phyloP scores from a whole-genome alignment of 768 basidiomycete species.

The Lyophyllum atratum region DNA sequence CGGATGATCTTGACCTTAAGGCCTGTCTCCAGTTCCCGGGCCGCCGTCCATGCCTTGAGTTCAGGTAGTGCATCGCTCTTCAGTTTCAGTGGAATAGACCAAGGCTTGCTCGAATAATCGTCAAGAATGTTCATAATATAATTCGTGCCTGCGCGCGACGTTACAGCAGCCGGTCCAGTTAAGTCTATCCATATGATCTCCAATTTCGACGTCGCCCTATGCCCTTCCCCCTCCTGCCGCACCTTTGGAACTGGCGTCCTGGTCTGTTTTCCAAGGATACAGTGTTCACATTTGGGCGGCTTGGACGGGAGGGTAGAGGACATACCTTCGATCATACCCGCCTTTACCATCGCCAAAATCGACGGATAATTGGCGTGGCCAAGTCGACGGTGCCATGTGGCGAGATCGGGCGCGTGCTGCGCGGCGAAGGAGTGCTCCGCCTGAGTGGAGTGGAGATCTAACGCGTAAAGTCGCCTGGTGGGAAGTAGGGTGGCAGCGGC shows the following conservation, averaged over 20 bases:
- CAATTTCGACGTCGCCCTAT: constrained; percentile 24
- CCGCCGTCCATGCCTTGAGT: too few species aligned
- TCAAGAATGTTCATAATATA: constrained; percentile 35
- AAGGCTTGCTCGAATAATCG: constrained; percentile 23
- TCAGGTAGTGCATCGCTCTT: constrained; percentile 17
- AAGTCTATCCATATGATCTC: too few species aligned
- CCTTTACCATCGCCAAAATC: constrained; percentile 4
- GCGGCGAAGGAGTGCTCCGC: neutral
- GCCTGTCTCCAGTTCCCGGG: too few species aligned
- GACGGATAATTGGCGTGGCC: constrained; percentile 4
- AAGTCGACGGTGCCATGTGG: constrained; percentile 10
- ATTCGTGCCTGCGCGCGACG: neutral
- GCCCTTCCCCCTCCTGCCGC: constrained; percentile 21
- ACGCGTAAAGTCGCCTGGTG: too few species aligned
- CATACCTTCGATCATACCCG: constrained; percentile 20
- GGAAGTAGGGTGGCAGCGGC: neutral
- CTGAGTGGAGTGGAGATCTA: too few species aligned
- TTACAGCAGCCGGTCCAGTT: too few species aligned
- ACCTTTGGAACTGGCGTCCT: constrained; percentile 29
- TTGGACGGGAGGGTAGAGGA: constrained; percentile 16
- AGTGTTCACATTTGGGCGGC: constrained; percentile 31
- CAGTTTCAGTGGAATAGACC: constrained; percentile 31
- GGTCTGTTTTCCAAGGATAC: constrained; percentile 41
- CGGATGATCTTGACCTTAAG: too few species aligned
- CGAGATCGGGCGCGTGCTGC: neutral